phyloP scores from a whole-genome alignment of 306 rosid genomes.

The Quercus glauca region DNA sequence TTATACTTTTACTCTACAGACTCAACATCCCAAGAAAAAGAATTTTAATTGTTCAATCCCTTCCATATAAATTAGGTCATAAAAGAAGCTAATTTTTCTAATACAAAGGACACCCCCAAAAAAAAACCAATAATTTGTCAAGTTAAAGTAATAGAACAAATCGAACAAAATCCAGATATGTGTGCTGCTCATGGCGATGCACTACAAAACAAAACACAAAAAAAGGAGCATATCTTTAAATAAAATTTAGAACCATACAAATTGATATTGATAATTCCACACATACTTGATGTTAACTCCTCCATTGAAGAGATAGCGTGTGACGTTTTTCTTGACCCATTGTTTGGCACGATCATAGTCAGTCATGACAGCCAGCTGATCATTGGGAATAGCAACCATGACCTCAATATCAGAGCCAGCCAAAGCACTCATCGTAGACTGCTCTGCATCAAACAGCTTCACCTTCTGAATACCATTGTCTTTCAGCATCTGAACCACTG shows the following conservation, averaged over 20 bases:
- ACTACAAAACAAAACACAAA: neutral
- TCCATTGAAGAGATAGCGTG: conserved; percentile 69
- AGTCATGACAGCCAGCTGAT: conserved; percentile 66
- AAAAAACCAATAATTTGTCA: neutral
- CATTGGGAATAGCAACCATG: conserved; percentile 94
- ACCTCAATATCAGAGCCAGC: conserved; percentile 79
- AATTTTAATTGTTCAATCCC: neutral
- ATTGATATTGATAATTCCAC: neutral
- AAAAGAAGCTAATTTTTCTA: neutral
- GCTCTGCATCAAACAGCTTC: conserved; percentile 86
- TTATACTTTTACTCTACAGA: neutral
- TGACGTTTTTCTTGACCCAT: conserved; percentile 80
- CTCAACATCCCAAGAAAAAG: neutral
- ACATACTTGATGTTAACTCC: conserved; percentile 88
- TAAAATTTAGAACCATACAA: neutral
- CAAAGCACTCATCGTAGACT: conserved; percentile 72
- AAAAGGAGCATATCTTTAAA: neutral
- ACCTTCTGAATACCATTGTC: conserved; percentile 87
- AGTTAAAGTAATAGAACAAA: neutral
- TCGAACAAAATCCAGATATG: neutral
- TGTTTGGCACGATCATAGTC: conserved; percentile 55
- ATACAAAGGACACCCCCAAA: neutral
- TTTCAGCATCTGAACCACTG: conserved; percentile 80
- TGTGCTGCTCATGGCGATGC: neutral
- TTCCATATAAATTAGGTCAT: neutral